phyloP scores from a whole-genome alignment of 1,139 yeast species.

The Yamadazyma sp. region DNA sequence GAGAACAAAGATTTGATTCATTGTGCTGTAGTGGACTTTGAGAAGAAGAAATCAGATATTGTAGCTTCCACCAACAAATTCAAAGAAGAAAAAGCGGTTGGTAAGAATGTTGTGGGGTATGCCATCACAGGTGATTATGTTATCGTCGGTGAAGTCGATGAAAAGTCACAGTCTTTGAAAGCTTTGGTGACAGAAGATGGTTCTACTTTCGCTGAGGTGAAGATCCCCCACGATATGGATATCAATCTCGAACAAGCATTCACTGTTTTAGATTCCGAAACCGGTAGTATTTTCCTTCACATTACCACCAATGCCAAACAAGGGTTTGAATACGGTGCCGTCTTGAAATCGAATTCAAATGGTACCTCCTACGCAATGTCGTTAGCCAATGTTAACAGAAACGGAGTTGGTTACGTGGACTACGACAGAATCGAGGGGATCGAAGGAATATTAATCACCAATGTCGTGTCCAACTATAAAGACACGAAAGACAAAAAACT shows the following conservation, averaged over 20 bases:
- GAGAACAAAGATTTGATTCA: constrained; percentile 52
- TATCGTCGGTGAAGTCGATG: constrained; percentile 62
- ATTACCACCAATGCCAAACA: constrained; percentile 61
- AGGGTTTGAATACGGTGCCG: constrained; percentile 68
- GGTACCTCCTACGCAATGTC: constrained; percentile 88
- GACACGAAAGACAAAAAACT: constrained; percentile 31
- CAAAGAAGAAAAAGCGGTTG: constrained; percentile 20
- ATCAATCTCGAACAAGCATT: constrained; percentile 74
- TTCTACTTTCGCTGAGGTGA: constrained; percentile 70
- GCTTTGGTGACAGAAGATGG: constrained; percentile 87
- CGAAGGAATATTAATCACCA: constrained; percentile 84
- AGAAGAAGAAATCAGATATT: constrained; percentile 22
- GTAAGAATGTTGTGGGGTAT: constrained; percentile 39
- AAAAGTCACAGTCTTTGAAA: constrained; percentile 42
- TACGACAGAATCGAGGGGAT: constrained; percentile 81
- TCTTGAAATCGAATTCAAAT: constrained; percentile 90
- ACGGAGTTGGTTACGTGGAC: constrained; percentile 75
- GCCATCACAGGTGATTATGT: constrained; percentile 56
- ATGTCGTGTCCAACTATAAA: constrained; percentile 56
- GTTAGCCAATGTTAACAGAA: constrained; percentile 74
- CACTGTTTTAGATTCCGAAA: constrained; percentile 75
- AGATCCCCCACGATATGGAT: constrained; percentile 69
- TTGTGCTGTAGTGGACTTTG: constrained; percentile 51
- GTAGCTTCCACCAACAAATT: constrained; percentile 30
- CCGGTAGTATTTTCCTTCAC: constrained; percentile 79